These are phyloP conservation scores for Solanum chacoense DNA, from an alignment of 305 asterid species.

Conservation along the genomic window DNA sequence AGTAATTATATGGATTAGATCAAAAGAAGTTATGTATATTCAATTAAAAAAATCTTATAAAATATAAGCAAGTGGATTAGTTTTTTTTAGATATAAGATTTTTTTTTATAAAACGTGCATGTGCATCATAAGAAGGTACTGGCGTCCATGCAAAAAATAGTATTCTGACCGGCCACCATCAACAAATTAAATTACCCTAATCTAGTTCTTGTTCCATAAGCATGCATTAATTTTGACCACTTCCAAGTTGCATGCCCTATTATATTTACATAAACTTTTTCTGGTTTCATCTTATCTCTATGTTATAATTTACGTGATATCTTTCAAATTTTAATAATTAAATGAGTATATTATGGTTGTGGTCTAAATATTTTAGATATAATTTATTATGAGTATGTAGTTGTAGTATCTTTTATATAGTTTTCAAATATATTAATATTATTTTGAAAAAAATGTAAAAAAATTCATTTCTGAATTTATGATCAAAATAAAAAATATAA, in stretches of 20 bases:
- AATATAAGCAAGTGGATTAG: not conserved
- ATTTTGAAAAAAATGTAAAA: too few relatives aligned
- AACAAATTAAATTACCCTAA: not conserved
- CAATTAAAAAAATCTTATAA: not conserved
- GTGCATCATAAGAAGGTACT: not conserved
- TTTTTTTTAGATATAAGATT: not conserved
- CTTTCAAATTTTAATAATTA: not conserved
- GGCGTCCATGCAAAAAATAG: not conserved
- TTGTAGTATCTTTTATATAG: too few relatives aligned
- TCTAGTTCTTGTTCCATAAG: too few relatives aligned
- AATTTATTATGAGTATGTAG: not conserved
- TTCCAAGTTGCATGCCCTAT: not conserved
- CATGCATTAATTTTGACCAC: not conserved
- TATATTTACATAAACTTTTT: not conserved
- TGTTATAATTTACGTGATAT: not conserved
- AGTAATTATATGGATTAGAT: not conserved
- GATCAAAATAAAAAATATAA: not conserved
- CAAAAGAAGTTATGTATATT: not conserved
- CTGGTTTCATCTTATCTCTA: not conserved
- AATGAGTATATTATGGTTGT: not conserved
- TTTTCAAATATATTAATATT: too few relatives aligned
- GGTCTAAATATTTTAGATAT: not conserved
- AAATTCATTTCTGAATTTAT: fast-evolving
- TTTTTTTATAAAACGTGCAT: not conserved
- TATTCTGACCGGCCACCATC: not conserved